A percentile compares a stretch with the other conserved stretches of the same genome.
Conservation (phyloP, 1,284 basidiomycete species). For the Ceratobasidium sp. region DNA sequence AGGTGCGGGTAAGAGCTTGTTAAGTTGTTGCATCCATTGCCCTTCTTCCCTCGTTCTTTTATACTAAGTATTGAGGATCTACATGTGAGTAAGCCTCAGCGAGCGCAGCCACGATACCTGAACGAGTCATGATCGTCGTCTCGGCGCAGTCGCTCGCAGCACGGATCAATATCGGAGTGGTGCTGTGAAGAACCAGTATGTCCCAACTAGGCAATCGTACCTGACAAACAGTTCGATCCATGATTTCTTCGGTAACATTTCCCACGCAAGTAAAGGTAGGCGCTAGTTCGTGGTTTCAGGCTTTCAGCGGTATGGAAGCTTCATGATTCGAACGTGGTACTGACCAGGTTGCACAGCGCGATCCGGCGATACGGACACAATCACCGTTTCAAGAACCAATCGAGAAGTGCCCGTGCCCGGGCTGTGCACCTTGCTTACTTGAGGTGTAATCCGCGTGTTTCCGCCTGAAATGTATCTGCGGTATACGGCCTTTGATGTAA, state of each 20-base stretch:
- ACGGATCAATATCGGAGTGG: not conserved
- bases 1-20: not conserved
- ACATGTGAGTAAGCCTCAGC: not conserved
- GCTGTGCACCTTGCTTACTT: too few relatives aligned
- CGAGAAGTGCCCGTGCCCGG: too few relatives aligned
- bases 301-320: not conserved
- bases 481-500: too few relatives aligned
- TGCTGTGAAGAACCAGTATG: not conserved
- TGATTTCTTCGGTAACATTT: not conserved
- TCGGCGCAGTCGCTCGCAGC: not conserved
- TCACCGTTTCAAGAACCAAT: too few relatives aligned
- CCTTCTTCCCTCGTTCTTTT: not conserved
- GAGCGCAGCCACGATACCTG: slow-evolving; percentile 30
- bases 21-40: not conserved
- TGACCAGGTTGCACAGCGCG: not conserved
- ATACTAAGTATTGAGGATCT: not conserved
- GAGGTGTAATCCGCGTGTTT: too few relatives aligned
- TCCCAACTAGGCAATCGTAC: not conserved
- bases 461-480: too few relatives aligned
- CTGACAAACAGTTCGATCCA: not conserved
- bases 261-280: not conserved
- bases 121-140: slow-evolving; percentile 7
- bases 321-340: not conserved
- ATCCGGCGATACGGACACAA: too few relatives aligned
- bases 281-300: not conserved